Evolutionary conservation across 148 eudicot species (phyloP).

Genomic region (Cornus florida): DNA sequence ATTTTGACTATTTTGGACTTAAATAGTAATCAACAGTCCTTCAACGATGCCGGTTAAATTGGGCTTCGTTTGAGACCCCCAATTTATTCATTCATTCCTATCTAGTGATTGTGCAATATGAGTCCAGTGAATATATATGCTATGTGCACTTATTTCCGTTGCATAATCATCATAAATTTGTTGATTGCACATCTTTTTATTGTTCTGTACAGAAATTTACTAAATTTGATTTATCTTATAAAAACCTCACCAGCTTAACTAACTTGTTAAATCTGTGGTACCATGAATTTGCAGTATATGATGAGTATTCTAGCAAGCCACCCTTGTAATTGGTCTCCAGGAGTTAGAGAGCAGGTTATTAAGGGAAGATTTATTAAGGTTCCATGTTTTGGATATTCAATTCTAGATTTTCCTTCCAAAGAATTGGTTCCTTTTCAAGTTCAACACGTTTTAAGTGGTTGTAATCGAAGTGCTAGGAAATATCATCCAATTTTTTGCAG

Average conservation of each 20-base stretch:
- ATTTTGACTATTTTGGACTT: no score
- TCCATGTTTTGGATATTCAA: conserved; percentile 24
- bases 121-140: background rate
- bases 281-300: conserved; percentile 9
- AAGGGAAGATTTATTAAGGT: conserved; percentile 16
- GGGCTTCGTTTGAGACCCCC: no score
- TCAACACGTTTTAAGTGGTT: conserved; percentile 14
- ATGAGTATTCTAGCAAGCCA: conserved; percentile 28
- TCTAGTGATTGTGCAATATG: background rate
- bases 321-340: conserved; percentile 20
- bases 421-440: conserved; percentile 16
- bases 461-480: conserved; percentile 12
- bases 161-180: background rate
- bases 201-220: background rate
- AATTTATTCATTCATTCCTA: no score
- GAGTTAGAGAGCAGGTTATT: conserved; percentile 13
- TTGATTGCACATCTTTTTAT: no score
- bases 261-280: background rate
- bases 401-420: conserved; percentile 15
- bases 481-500: conserved; percentile 32
- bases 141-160: background rate
- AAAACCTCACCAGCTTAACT: background rate
- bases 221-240: background rate
- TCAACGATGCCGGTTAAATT: background rate
- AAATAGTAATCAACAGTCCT: no score